Conservation (phyloP, 306 rosid species). For the Canavalia ensiformis region DNA sequence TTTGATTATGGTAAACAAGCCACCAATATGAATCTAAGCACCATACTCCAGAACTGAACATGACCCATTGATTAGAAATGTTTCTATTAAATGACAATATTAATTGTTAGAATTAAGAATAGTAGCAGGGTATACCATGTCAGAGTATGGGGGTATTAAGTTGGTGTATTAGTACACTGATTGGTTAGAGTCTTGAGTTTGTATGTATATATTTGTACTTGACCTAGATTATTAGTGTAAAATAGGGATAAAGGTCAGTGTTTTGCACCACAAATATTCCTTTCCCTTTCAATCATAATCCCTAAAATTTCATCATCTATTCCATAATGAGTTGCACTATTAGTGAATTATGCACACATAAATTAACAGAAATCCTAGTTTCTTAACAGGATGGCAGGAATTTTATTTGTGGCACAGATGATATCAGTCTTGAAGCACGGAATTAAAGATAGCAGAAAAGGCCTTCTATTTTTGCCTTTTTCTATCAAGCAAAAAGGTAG, state of each 20-base stretch:
- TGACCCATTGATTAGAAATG: background rate
- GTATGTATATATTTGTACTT: background rate
- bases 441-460: background rate
- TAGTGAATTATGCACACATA: slow-evolving; percentile 7
- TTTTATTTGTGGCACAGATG: slow-evolving; percentile 5
- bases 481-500: background rate
- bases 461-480: background rate
- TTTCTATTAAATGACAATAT: slow-evolving; percentile 6
- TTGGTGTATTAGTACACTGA: slow-evolving; percentile 16
- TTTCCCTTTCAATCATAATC: background rate
- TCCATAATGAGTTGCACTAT: background rate
- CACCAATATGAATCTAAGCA: slow-evolving; percentile 16
- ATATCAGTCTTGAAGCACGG: background rate
- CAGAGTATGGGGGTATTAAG: background rate
- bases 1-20: slow-evolving; percentile 18
- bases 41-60: slow-evolving; percentile 19
- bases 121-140: background rate
- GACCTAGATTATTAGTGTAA: slow-evolving; percentile 26
- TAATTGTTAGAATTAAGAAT: slow-evolving; percentile 2
- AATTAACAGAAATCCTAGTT: slow-evolving; percentile 14
- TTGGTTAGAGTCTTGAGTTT: background rate
- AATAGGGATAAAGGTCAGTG: slow-evolving; percentile 9
- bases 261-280: background rate
- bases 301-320: slow-evolving; percentile 20
- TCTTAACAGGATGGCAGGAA: slow-evolving; percentile 14